Evolutionary conservation across 768 basidiomycete genomes (phyloP).

Genomic region (Xerocomellus amylosporus): DNA sequence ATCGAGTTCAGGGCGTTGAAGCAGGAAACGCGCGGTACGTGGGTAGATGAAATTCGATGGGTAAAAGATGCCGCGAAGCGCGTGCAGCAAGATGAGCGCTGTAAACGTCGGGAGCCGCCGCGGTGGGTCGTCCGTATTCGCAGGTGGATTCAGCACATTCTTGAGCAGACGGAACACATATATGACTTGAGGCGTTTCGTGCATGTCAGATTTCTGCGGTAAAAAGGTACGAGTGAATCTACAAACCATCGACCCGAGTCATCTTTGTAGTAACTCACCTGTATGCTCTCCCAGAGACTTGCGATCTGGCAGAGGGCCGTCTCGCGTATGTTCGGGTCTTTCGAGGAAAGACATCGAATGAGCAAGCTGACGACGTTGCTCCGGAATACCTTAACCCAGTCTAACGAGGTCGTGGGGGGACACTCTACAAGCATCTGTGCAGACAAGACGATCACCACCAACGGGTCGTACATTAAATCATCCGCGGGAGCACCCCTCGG

Average conservation of each 20-base stretch:
- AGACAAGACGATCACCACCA: conserved; percentile 69
- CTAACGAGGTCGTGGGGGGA: conserved; percentile 53
- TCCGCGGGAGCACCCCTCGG: conserved; percentile 30
- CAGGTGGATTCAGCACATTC: conserved; percentile 10
- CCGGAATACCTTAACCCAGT: conserved; percentile 83
- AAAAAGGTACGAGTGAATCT: not conserved
- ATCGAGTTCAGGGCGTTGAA: conserved; percentile 85
- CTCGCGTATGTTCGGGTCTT: conserved; percentile 56
- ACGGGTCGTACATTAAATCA: conserved; percentile 68
- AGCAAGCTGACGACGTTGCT: conserved; percentile 75
- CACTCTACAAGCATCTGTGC: conserved; percentile 61
- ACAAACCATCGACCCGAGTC: not conserved
- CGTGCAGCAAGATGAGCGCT: conserved; percentile 80
- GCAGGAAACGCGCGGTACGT: conserved; percentile 77
- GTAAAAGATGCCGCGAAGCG: conserved; percentile 77
- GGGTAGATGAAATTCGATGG: conserved; percentile 90
- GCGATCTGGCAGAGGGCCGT: conserved; percentile 61
- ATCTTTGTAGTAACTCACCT: conserved; percentile 44
- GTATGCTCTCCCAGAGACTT: conserved; percentile 55
- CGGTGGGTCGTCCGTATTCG: conserved; percentile 49
- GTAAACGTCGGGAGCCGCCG: conserved; percentile 71
- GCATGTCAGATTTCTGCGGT: conserved; percentile 57
- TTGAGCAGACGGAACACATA: conserved; percentile 56
- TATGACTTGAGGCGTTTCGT: conserved; percentile 72
- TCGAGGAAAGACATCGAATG: conserved; percentile 69